Percentiles rank a stretch among this genome's conserved stretches.
Conservation (phyloP, 1,284 basidiomycete genomes). For the Coniferiporia sulphurascens region DNA sequence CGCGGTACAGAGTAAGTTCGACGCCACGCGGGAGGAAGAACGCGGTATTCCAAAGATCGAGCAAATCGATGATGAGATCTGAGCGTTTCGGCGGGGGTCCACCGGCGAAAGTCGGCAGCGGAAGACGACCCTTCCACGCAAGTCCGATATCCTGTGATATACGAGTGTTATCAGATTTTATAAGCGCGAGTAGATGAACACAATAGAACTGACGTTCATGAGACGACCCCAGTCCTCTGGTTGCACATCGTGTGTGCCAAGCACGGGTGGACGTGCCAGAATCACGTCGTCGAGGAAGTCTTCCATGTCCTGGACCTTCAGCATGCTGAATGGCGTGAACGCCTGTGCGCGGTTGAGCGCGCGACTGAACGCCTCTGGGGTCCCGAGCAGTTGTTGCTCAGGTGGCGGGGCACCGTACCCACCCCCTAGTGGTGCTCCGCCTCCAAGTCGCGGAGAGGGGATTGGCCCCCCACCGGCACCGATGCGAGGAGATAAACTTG, state of each 20-base stretch:
- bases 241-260: constrained; percentile 72
- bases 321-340: constrained; percentile 62
- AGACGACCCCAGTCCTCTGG: constrained; percentile 73
- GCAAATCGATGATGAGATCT: constrained; percentile 56
- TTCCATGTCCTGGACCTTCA: constrained; percentile 72
- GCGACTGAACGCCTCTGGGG: constrained; percentile 67
- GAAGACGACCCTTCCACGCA: constrained; percentile 68
- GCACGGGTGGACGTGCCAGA: constrained; percentile 57
- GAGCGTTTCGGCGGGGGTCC: constrained; percentile 49
- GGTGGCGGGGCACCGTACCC: constrained; percentile 19
- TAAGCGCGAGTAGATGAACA: constrained; percentile 4
- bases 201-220: constrained; percentile 49
- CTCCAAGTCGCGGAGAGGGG: constrained; percentile 15
- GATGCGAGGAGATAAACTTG: constrained; percentile 9
- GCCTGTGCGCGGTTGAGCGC: constrained; percentile 60
- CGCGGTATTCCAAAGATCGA: constrained; percentile 71
- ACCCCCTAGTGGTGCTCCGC: constrained; percentile 2
- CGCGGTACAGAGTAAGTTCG: constrained; percentile 71
- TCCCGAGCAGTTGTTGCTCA: constrained; percentile 44
- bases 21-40: constrained; percentile 69
- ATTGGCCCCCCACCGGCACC: background rate
- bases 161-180: constrained; percentile 3
- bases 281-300: constrained; percentile 59
- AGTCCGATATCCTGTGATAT: constrained; percentile 55
- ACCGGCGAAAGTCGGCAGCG: constrained; percentile 42